Conservation (phyloP, 106 monocot genomes). For the Platanthera guangdongensis region DNA sequence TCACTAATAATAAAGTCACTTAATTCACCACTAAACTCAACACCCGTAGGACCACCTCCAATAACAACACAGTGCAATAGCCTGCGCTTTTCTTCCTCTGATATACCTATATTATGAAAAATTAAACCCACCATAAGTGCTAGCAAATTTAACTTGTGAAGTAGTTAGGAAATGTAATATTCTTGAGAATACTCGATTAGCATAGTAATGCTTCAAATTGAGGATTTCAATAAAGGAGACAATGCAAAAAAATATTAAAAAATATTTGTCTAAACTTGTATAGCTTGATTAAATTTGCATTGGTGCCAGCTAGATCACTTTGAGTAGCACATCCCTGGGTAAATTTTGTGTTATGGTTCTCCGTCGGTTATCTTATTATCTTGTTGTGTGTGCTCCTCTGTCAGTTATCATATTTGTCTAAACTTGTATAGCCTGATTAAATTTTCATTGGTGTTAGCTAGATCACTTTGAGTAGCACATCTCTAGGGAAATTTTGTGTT, state of each 20-base stretch:
- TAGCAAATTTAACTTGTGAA: background rate
- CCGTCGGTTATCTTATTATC: too few species aligned
- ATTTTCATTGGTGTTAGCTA: background rate
- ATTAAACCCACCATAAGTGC: background rate
- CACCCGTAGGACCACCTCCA: slow-evolving; percentile 96
- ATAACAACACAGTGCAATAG: slow-evolving; percentile 91
- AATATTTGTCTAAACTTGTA: background rate
- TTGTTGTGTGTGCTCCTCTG: too few species aligned
- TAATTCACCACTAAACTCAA: slow-evolving; percentile 97
- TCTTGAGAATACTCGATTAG: background rate
- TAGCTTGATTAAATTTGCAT: background rate
- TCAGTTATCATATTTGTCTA: background rate
- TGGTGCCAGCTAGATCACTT: background rate
- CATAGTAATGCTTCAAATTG: background rate
- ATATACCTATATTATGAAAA: slow-evolving; percentile 39
- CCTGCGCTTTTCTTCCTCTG: slow-evolving; percentile 72
- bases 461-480: background rate
- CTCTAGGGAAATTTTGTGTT: too few species aligned
- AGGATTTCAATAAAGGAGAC: background rate
- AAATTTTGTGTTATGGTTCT: too few species aligned
- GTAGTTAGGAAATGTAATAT: background rate
- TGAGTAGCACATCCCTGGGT: too few species aligned
- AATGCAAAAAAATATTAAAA: background rate
- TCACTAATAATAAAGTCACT: slow-evolving; percentile 94
- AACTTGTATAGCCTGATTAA: background rate